phyloP scores from a whole-genome alignment of 768 basidiomycete genomes.

The Mrakia gelida region DNA sequence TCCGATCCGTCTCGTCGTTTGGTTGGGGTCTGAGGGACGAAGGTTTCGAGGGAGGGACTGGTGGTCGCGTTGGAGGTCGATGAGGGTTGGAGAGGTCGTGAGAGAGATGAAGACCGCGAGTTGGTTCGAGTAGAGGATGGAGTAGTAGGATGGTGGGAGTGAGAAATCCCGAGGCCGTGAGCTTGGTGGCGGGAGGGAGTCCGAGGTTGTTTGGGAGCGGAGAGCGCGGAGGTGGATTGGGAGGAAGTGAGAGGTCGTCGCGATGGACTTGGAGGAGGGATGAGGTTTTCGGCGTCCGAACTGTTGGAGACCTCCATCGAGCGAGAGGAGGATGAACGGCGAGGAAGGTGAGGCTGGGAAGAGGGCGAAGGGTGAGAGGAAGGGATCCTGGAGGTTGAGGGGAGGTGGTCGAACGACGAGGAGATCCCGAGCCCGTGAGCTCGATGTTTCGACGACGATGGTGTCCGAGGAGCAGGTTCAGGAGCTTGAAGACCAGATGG shows the following conservation, averaged over 20 bases:
- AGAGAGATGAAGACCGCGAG: not conserved
- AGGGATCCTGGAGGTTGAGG: not conserved
- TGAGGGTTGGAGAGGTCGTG: not conserved
- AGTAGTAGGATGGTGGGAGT: not conserved
- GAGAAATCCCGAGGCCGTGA: not conserved
- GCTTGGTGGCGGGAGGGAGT: not conserved
- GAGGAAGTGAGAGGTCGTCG: not conserved
- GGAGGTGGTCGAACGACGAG: not conserved
- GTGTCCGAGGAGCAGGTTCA: not conserved
- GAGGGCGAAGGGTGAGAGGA: not conserved
- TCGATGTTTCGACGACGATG: not conserved
- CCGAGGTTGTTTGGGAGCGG: not conserved
- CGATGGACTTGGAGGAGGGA: conserved; percentile 8
- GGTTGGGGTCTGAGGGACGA: conserved; percentile 12
- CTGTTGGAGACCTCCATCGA: not conserved
- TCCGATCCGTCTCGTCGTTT: conserved; percentile 9
- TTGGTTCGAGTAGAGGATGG: not conserved
- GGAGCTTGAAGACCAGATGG: not conserved
- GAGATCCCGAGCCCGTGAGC: not conserved
- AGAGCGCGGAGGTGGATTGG: not conserved
- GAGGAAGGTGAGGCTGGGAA: not conserved
- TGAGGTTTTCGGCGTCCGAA: not conserved
- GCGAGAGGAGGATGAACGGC: not conserved
- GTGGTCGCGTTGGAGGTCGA: not conserved
- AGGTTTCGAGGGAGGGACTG: not conserved